Conservation (phyloP, 1,139 yeast species). For the Hansenula lynferdii region DNA sequence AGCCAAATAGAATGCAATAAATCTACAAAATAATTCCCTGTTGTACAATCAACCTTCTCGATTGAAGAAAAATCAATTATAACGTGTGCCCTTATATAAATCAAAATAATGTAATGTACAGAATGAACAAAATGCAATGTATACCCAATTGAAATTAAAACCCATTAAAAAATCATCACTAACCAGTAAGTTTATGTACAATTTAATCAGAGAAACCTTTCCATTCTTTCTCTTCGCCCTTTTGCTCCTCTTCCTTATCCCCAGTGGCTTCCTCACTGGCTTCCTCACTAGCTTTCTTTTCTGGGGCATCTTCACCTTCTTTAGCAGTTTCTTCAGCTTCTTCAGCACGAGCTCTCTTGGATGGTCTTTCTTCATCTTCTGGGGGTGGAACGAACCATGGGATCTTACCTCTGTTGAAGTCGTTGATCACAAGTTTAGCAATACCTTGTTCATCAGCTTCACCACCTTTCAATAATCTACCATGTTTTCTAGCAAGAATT, state of each 20-base stretch:
- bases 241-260: too few species aligned
- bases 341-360: conserved; percentile 33
- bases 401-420: conserved; percentile 93
- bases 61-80: neutral
- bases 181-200: neutral
- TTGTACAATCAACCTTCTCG: too few species aligned
- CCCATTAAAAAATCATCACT: neutral
- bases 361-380: conserved; percentile 49
- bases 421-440: conserved; percentile 85
- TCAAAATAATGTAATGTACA: neutral
- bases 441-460: conserved; percentile 96
- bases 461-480: conserved; percentile 92
- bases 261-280: too few species aligned
- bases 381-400: conserved; percentile 99
- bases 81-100: conserved; percentile 1
- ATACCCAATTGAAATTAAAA: neutral
- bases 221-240: conserved; percentile 15
- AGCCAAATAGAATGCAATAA: too few species aligned
- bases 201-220: conserved; percentile 20
- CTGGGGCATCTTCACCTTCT: too few species aligned
- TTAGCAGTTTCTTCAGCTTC: too few species aligned
- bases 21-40: too few species aligned
- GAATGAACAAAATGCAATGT: neutral
- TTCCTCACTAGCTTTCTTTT: too few species aligned
- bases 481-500: conserved; percentile 86